phyloP scores from a whole-genome alignment of 1,284 basidiomycete genomes.

The Agroathelia rolfsii region DNA sequence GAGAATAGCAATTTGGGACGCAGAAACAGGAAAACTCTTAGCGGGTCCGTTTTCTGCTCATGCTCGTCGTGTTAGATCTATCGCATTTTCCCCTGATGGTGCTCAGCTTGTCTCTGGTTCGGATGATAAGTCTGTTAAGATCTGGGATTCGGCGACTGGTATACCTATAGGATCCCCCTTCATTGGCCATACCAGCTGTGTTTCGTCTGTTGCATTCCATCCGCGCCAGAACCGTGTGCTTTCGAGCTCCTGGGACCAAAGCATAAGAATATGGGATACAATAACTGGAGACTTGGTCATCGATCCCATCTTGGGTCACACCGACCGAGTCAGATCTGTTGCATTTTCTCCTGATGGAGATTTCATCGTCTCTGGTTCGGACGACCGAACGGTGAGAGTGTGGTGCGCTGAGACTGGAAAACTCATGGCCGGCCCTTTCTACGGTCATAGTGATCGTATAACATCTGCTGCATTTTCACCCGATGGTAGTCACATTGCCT shows the following conservation, averaged over 20 bases:
- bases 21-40: constrained; percentile 1
- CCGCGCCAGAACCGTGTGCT: too few relatives aligned
- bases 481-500: constrained; percentile 20
- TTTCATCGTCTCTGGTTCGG: constrained; percentile 7
- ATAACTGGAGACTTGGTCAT: not conserved
- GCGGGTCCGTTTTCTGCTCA: constrained; percentile 15
- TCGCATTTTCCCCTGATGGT: constrained; percentile 10
- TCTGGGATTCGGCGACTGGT: too few relatives aligned
- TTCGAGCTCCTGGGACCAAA: constrained; percentile 7
- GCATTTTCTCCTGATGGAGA: constrained; percentile 9
- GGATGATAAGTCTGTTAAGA: constrained; percentile 18
- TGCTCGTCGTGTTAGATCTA: constrained; percentile 10
- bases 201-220: constrained; percentile 94
- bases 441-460: constrained; percentile 5
- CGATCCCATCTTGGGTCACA: constrained; percentile 6
- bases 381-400: constrained; percentile 9
- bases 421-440: constrained; percentile 4
- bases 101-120: constrained; percentile 16
- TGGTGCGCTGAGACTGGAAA: constrained; percentile 9
- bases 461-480: constrained; percentile 19
- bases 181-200: constrained; percentile 96
- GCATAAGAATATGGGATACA: constrained; percentile 8
- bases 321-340: constrained; percentile 2
- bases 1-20: constrained; percentile 10
- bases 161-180: too few relatives aligned